Percentiles rank a stretch among this genome's conserved stretches.
Evolutionary conservation across 2,329 filamentous ascomycete genomes (phyloP).

Genomic region (Epichloe elymi): DNA sequence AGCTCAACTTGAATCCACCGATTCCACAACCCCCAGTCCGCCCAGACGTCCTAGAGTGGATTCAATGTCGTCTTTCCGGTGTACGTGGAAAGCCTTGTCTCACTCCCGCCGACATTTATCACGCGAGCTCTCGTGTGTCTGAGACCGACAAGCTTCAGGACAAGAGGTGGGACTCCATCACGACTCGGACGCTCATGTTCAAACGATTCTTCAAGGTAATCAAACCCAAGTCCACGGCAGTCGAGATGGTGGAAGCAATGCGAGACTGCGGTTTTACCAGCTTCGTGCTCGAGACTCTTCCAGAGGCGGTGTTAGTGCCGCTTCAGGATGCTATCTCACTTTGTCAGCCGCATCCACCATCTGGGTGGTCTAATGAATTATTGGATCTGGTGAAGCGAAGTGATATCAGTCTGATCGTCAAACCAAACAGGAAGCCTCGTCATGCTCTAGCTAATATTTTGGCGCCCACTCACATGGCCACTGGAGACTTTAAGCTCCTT

Average conservation of each 20-base stretch:
- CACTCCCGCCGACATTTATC: constrained; percentile 32
- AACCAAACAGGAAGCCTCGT: constrained; percentile 22
- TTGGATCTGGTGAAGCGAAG: constrained; percentile 67
- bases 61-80: constrained; percentile 32
- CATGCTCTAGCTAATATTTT: constrained; percentile 25
- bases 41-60: constrained; percentile 40
- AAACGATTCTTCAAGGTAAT: constrained; percentile 51
- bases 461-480: constrained; percentile 50
- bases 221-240: constrained; percentile 34
- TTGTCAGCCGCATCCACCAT: constrained; percentile 71
- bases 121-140: constrained; percentile 22
- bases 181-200: constrained; percentile 59
- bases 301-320: constrained; percentile 69
- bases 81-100: constrained; percentile 24
- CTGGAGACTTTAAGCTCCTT: constrained; percentile 66
- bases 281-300: constrained; percentile 65
- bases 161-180: constrained; percentile 31
- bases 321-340: constrained; percentile 74
- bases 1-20: constrained; percentile 18
- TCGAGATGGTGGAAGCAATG: constrained; percentile 62
- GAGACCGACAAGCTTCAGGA: constrained; percentile 23
- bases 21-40: constrained; percentile 21
- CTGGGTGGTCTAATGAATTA: constrained; percentile 58
- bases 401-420: constrained; percentile 59
- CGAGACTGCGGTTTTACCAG: constrained; percentile 53